Conservation (phyloP, 2,329 filamentous ascomycete genomes). For the Volutella citrinella region DNA sequence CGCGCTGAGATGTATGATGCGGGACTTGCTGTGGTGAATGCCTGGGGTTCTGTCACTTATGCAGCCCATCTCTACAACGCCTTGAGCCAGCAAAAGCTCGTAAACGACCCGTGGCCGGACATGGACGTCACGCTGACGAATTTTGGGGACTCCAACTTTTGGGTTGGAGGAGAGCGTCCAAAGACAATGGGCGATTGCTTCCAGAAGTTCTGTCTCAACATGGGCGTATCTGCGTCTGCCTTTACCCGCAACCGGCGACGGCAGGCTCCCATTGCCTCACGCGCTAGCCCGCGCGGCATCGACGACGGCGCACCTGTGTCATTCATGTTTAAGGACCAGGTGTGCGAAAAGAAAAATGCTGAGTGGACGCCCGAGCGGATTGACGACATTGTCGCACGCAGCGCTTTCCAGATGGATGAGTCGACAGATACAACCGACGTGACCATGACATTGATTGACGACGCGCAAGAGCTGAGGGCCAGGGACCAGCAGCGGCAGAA, state of each 20-base stretch:
- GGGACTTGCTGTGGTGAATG: constrained; percentile 31
- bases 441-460: constrained; percentile 14
- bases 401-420: constrained; percentile 21
- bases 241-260: background rate
- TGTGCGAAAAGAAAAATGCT: constrained; percentile 23
- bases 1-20: constrained; percentile 29
- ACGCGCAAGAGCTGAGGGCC: constrained; percentile 12
- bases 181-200: constrained; percentile 29
- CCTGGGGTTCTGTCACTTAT: constrained; percentile 38
- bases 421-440: constrained; percentile 13
- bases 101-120: constrained; percentile 34
- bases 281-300: constrained; percentile 24
- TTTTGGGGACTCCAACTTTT: constrained; percentile 32
- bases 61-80: constrained; percentile 42
- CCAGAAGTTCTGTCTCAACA: constrained; percentile 35
- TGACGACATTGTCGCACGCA: constrained; percentile 31
- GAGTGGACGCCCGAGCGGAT: constrained; percentile 34
- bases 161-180: constrained; percentile 33
- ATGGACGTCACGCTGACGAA: constrained; percentile 34
- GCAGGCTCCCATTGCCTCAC: constrained; percentile 14
- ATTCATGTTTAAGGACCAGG: constrained; percentile 34
- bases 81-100: constrained; percentile 24
- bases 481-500: constrained; percentile 2
- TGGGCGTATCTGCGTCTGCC: constrained; percentile 31
- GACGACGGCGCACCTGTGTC: constrained; percentile 29